Conservation (phyloP, 352 stramenopile species). For the Pythium aquatile region DNA sequence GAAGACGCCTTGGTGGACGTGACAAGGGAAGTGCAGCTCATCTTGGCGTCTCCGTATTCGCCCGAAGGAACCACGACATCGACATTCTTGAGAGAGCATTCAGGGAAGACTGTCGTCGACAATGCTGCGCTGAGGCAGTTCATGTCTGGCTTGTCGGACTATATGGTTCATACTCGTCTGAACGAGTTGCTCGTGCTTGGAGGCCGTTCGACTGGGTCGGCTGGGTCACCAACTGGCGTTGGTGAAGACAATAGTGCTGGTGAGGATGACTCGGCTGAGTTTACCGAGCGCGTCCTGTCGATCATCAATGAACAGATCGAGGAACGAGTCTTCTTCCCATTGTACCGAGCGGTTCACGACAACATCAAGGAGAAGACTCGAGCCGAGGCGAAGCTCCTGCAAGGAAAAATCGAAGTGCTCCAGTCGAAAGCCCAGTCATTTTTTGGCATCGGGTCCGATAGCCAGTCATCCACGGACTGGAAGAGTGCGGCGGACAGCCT, state of each 20-base stretch:
- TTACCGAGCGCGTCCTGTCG: conserved; percentile 58
- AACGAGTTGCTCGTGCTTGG: conserved; percentile 68
- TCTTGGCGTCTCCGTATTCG: conserved; percentile 82
- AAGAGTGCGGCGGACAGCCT: conserved; percentile 54
- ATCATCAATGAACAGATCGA: conserved; percentile 86
- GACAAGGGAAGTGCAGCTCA: conserved; percentile 74
- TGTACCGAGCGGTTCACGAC: conserved; percentile 67
- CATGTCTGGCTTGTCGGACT: conserved; percentile 75
- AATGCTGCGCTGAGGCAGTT: conserved; percentile 68
- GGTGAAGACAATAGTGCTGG: conserved; percentile 31
- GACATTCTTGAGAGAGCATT: conserved; percentile 72
- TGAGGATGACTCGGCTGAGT: conserved; percentile 37
- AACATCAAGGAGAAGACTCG: conserved; percentile 58
- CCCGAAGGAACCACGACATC: conserved; percentile 75
- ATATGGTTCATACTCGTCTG: conserved; percentile 80
- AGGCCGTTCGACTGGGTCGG: conserved; percentile 33
- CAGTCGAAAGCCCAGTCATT: conserved; percentile 78
- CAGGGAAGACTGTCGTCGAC: conserved; percentile 32
- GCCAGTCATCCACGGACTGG: conserved; percentile 62
- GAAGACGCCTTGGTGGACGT: conserved; percentile 76
- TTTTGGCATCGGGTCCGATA: conserved; percentile 77
- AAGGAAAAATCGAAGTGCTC: conserved; percentile 81
- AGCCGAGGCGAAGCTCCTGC: conserved; percentile 69
- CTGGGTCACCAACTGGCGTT: conserved; percentile 6
- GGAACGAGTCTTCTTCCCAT: conserved; percentile 78